These are phyloP conservation scores for Globisporangium abappressorium DNA, from an alignment of 352 stramenopile genomes.

Conservation along the genomic window DNA sequence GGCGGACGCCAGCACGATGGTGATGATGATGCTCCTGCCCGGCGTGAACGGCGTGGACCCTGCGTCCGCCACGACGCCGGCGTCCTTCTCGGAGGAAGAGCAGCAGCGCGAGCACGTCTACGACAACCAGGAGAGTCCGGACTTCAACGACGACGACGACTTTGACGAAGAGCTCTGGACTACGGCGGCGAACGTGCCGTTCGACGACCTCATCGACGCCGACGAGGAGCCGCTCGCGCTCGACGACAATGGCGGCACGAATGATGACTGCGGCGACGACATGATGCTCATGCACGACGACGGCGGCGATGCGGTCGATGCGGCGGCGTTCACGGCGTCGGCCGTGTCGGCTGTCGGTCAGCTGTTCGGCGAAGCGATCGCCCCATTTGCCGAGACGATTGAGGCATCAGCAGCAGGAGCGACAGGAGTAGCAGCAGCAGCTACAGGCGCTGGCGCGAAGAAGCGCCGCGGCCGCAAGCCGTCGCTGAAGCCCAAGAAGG, in stretches of 20 bases:
- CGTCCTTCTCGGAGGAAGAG: conserved; percentile 16
- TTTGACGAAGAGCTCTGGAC: conserved; percentile 19
- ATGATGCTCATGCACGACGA: not conserved
- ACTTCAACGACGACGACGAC: conserved; percentile 18
- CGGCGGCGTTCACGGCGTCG: not conserved
- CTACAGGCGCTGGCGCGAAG: conserved; percentile 18
- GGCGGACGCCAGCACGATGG: conserved; percentile 16
- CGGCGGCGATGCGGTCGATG: not conserved
- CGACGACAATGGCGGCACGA: not conserved
- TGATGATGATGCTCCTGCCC: conserved; percentile 17
- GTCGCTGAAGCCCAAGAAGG: conserved; percentile 28
- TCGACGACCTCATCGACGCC: conserved; percentile 22
- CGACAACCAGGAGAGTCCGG: conserved; percentile 13
- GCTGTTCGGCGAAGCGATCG: not conserved
- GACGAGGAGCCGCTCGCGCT: conserved; percentile 12
- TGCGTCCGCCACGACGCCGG: not conserved
- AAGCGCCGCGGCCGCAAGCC: conserved; percentile 45
- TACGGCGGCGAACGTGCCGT: conserved; percentile 5
- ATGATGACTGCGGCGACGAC: not conserved
- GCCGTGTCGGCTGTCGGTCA: not conserved
- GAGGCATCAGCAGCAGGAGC: not conserved
- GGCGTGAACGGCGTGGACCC: not conserved
- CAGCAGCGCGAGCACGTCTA: conserved; percentile 14
- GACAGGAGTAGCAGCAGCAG: not conserved
- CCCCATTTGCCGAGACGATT: not conserved